Percentiles rank a stretch among this genome's conserved stretches.
Evolutionary conservation across 2,329 filamentous ascomycete species (phyloP).

Genomic region (Curvularia sp.): DNA sequence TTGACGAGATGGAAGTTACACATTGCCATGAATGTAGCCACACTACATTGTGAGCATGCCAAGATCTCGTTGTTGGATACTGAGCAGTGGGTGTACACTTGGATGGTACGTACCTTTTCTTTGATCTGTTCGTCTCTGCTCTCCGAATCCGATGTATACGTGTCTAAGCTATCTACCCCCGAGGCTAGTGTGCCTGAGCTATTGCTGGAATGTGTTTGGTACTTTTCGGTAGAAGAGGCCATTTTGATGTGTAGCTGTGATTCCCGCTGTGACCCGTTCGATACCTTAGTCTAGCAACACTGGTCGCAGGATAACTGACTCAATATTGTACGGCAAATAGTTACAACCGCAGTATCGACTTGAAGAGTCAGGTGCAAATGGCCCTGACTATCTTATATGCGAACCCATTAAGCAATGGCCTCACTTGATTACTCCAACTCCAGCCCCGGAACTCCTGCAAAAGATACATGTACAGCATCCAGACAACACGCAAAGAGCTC

Average conservation of each 20-base stretch:
- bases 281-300: not conserved
- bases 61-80: not conserved
- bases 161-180: constrained; percentile 34
- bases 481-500: not conserved
- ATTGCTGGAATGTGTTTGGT: constrained; percentile 29
- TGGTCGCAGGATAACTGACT: not conserved
- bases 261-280: not conserved
- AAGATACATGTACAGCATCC: not conserved
- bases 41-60: not conserved
- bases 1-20: not conserved
- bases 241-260: constrained; percentile 19
- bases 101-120: constrained; percentile 17
- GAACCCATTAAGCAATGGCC: not conserved
- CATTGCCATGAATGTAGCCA: not conserved
- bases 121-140: constrained; percentile 17
- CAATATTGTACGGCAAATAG: not conserved
- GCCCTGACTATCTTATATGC: not conserved
- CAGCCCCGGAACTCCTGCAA: not conserved
- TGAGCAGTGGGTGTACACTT: not conserved
- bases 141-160: constrained; percentile 25
- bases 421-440: not conserved
- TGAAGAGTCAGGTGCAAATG: not conserved
- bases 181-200: constrained; percentile 30
- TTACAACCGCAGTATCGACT: not conserved
- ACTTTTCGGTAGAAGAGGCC: constrained; percentile 24